Evolutionary conservation across 1,284 basidiomycete genomes (phyloP), one percentile per base, ranked within the genome.

Genomic region (Trametes polyzona): DNA sequence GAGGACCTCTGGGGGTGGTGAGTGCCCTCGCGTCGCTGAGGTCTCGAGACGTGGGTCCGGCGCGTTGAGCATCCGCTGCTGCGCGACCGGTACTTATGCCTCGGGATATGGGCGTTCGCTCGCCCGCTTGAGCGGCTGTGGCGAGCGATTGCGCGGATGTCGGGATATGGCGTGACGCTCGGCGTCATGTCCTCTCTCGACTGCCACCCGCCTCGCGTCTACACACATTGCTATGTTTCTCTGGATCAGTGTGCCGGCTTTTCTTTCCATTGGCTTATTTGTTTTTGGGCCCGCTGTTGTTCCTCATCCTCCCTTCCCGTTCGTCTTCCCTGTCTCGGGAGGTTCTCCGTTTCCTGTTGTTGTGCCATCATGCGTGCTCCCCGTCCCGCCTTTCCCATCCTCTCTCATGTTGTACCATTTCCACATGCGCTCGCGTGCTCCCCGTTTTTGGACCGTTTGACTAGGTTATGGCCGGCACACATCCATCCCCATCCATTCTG

Each of bases 1-100:
- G 59, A 61, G 47, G 66, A 64, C 36, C 53, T 67, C 19, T 59
- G 58, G 62, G 59, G 57, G 7, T 67, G 66, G 66, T 67, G 52
- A 63, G 47, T 33, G 30, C 44, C 42, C 27, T 40, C 30, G 14
- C 29, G 10, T 23, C 2, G 21, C 21, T 23, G 39, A 12, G 8
- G 23, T 24, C 23, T 12, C 8, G 26, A 29, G n/a, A 30, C 24
- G 41, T 19, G 4, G 42, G 19, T 24, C 14, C 24, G 39, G 11
- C 27, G 41, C 51, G 17, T 24, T 19, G 23, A 5, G 24, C 29
- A 10, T 17, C 17, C 16, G 16, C 14, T 14, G 26, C 16, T 14
- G 26, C 16, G 37, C 30, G 2, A 8, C 37, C 37, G 24, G 53
- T 48, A 42, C 53, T 55, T 48, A 55, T 55, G 53, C 43, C 24